Conservation (phyloP, 257 asterid genomes). For the Knoxia roxburghii region DNA sequence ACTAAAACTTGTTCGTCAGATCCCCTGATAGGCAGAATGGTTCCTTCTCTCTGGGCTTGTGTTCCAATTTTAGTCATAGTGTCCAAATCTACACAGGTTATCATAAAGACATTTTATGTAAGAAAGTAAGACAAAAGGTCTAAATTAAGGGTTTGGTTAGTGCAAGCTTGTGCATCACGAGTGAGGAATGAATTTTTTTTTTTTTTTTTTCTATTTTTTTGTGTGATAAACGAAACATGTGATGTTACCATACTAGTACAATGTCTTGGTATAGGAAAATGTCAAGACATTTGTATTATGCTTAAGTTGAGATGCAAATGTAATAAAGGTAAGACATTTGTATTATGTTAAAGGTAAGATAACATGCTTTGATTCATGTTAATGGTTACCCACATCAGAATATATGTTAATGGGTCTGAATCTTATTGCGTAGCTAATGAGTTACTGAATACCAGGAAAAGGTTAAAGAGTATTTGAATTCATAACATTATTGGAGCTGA, state of each 20-base stretch:
- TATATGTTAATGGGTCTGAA: not conserved
- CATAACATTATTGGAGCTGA: not conserved
- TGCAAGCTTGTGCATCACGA: too few species aligned
- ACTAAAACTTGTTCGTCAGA: not conserved
- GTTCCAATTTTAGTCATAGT: not conserved
- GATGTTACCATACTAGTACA: not conserved
- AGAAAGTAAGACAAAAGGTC: not conserved
- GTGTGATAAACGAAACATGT: conserved; percentile 1
- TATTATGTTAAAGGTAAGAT: not conserved
- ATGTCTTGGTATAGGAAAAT: not conserved
- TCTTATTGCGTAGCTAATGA: not conserved
- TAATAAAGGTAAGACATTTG: not conserved
- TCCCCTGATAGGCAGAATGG: not conserved
- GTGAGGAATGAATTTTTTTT: too few species aligned
- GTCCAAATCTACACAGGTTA: not conserved
- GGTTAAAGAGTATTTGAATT: not conserved
- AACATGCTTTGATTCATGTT: not conserved
- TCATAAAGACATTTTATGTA: not conserved
- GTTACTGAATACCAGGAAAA: too few species aligned
- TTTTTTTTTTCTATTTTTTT: too few species aligned
- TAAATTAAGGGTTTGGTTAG: too few species aligned
- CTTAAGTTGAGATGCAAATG: not conserved
- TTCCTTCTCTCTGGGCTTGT: not conserved
- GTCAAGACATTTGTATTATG: not conserved
- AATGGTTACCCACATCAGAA: not conserved